Conservation (phyloP, 2,329 filamentous ascomycete species). For the Trichoderma koningii region DNA sequence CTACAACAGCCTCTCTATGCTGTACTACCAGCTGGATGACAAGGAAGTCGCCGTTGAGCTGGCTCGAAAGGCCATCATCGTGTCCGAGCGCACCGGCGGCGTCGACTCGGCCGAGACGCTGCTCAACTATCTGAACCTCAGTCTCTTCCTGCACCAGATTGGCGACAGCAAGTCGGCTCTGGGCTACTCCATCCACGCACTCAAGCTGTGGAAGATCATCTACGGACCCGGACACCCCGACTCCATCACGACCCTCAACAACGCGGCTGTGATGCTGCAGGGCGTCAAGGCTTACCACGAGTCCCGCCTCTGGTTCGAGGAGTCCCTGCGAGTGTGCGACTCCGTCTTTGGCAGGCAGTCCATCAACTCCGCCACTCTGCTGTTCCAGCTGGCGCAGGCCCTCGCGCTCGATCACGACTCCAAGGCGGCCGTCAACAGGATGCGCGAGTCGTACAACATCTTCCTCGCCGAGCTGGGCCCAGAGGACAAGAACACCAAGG, state of each 20-base stretch:
- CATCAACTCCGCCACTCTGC: conserved; percentile 88
- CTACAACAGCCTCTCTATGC: conserved; percentile 91
- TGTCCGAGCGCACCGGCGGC: conserved; percentile 90
- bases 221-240: conserved; percentile 93
- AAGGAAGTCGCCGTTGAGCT: conserved; percentile 95
- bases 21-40: conserved; percentile 97
- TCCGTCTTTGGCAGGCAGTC: conserved; percentile 85
- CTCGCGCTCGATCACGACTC: conserved; percentile 94
- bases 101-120: conserved; percentile 93
- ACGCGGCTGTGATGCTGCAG: conserved; percentile 97
- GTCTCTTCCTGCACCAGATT: conserved; percentile 87
- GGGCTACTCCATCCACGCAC: conserved; percentile 84
- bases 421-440: conserved; percentile 85
- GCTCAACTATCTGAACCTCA: conserved; percentile 93
- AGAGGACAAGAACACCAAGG: conserved; percentile 96
- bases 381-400: conserved; percentile 96
- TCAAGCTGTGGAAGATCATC: conserved; percentile 95
- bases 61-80: conserved; percentile 93
- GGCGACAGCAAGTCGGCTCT: conserved; percentile 90
- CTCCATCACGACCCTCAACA: conserved; percentile 98
- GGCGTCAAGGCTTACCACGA: conserved; percentile 92
- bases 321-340: conserved; percentile 85
- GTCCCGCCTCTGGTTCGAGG: conserved; percentile 95
- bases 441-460: conserved; percentile 96
- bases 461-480: conserved; percentile 85